Evolutionary conservation across 306 rosid genomes (phyloP).

Genomic region (Aeschynomene evenia): DNA sequence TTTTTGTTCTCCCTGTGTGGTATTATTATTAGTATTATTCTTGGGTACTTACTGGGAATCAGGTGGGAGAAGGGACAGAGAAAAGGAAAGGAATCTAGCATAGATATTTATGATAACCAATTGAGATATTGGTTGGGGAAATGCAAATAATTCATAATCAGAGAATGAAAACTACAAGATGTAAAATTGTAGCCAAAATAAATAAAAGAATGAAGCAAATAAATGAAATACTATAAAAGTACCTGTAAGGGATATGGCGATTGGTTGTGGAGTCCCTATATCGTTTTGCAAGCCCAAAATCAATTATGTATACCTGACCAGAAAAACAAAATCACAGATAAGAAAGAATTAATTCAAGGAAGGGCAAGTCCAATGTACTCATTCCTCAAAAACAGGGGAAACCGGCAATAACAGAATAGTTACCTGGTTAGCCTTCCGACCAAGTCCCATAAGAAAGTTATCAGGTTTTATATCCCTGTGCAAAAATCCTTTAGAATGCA

Average conservation of each 20-base stretch:
- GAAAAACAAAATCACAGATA: constrained; percentile 10
- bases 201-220: not conserved
- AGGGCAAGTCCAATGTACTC: not conserved
- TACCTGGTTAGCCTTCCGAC: constrained; percentile 97
- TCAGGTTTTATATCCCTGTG: constrained; percentile 97
- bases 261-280: constrained; percentile 82
- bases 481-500: constrained; percentile 89
- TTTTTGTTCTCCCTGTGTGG: constrained; percentile 82
- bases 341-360: not conserved
- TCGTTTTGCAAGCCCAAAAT: constrained; percentile 95
- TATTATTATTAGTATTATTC: constrained; percentile 24
- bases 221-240: not conserved
- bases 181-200: not conserved
- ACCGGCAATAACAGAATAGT: constrained; percentile 14
- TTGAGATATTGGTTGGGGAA: not conserved
- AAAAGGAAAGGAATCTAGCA: not conserved
- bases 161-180: not conserved
- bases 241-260: constrained; percentile 94
- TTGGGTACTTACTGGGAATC: not conserved
- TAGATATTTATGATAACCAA: not conserved
- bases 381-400: not conserved
- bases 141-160: not conserved
- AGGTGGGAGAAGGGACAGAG: not conserved
- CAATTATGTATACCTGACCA: constrained; percentile 85
- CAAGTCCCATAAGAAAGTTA: constrained; percentile 98